Percentiles rank a stretch among this genome's conserved stretches.
Evolutionary conservation across 176 grass and related monocot genomes (phyloP).

Genomic region (Dendrocalamus sinicus): DNA sequence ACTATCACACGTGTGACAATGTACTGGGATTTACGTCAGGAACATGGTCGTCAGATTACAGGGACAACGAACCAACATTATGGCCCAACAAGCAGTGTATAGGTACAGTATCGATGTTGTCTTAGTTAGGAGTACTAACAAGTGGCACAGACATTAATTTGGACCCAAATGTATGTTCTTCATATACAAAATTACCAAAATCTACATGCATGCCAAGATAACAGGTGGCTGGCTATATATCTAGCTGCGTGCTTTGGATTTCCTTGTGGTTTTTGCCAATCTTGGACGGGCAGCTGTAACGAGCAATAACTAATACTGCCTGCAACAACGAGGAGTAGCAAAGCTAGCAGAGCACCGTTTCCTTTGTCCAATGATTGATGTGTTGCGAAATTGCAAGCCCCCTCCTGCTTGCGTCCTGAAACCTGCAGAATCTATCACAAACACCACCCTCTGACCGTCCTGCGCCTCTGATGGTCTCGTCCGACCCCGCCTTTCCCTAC

Average conservation of each 20-base stretch:
- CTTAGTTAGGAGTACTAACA: background rate
- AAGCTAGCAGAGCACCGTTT: background rate
- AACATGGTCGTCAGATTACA: background rate
- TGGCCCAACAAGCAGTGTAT: background rate
- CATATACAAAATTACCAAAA: background rate
- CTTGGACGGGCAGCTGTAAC: conserved; percentile 38
- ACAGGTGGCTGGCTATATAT: background rate
- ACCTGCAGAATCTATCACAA: conserved; percentile 46
- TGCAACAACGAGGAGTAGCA: background rate
- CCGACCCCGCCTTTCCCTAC: conserved; percentile 15
- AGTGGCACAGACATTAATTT: background rate
- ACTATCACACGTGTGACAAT: conserved; percentile 13
- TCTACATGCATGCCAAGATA: background rate
- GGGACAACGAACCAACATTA: background rate
- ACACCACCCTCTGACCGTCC: conserved; percentile 33
- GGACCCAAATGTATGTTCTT: background rate
- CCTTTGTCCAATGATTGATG: conserved; percentile 39
- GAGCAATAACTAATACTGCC: background rate
- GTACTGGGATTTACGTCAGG: background rate
- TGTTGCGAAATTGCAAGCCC: background rate
- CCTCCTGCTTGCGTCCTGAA: conserved; percentile 18
- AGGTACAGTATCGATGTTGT: background rate
- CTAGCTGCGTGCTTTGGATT: background rate
- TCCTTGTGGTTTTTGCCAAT: conserved; percentile 15
- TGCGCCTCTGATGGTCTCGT: conserved; percentile 13